Evolutionary conservation across 2,329 filamentous ascomycete species (phyloP), one percentile per base, ranked within the genome.

Genomic region (Apiospora pterosperma): DNA sequence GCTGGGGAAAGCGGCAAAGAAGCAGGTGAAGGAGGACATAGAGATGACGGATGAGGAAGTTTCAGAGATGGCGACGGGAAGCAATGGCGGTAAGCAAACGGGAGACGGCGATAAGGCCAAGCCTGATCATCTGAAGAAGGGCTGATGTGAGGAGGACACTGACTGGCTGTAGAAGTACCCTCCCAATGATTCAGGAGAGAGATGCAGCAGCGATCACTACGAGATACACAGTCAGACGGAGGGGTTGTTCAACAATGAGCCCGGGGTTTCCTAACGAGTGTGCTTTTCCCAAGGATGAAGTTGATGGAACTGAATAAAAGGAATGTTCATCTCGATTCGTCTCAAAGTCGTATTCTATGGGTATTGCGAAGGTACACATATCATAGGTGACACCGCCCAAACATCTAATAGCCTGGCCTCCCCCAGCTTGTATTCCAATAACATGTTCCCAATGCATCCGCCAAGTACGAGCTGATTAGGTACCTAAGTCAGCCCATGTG

Each of bases 271-370:
- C 38, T 39, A 39, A 39, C 19, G 10, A 5, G 19, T 39, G 5
- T 19, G 4, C 7, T 34, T 31, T 11, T 34, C 7, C 48, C 6
- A 11, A 34, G n/a, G 3, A 10, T 11, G 3, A 34, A 16, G 48
- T n/a, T 11, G 3, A 34, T 6, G 48, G 6, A 7, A 12, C 34
- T 60, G 14, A 19, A 60, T 25, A 39, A 23, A 14, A 38, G 38
- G 14, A n/a, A 38, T 21, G 25, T 28, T 62, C 60, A 25, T 44
- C 60, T 44, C 38, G 25, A 34, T 62, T 44, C 60, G 38, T 44
- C 23, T 34, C 60, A 62, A 60, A 23, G 58, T 60, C 58, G 36
- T 60, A 36, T 14, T 60, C 58, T 60, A 60, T 60, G 58, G 58
- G 58, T 60, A 60, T 60, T 38, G 21, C 23, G n/a, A n/a, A n/a